Evolutionary conservation across 306 rosid genomes (phyloP).

Genomic region (Chamaecrista fasciculata): DNA sequence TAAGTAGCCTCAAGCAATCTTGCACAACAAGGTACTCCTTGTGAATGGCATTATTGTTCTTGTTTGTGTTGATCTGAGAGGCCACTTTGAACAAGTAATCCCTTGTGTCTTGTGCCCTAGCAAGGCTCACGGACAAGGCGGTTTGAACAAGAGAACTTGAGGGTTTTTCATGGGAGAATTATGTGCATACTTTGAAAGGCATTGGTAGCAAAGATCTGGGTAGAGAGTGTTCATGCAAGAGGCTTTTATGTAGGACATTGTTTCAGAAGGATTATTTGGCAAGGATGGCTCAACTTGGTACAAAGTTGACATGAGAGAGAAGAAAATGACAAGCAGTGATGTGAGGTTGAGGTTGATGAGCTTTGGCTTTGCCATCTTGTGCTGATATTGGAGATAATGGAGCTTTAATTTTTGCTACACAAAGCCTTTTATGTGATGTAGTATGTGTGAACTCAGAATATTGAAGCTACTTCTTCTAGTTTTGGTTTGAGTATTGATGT

Average conservation of each 20-base stretch:
- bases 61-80: slow-evolving; percentile 30
- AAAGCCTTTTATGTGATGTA: no score
- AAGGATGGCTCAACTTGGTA: slow-evolving; percentile 23
- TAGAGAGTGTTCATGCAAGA: slow-evolving; percentile 53
- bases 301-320: slow-evolving; percentile 14
- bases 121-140: slow-evolving; percentile 52
- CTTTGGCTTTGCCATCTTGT: slow-evolving; percentile 45
- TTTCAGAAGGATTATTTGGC: slow-evolving; percentile 18
- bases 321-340: slow-evolving; percentile 22
- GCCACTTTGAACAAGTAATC: slow-evolving; percentile 37
- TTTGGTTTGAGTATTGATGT: no score
- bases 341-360: slow-evolving; percentile 7
- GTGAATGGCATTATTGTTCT: no score
- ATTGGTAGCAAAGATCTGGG: slow-evolving; percentile 41
- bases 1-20: no score
- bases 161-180: slow-evolving; percentile 34
- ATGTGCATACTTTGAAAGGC: slow-evolving; percentile 30
- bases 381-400: background rate
- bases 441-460: no score
- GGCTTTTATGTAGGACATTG: slow-evolving; percentile 36
- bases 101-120: slow-evolving; percentile 43
- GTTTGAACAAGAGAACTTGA: slow-evolving; percentile 40
- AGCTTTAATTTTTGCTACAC: no score
- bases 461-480: no score
- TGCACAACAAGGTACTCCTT: slow-evolving; percentile 24